Evolutionary conservation across 1,139 yeast genomes (phyloP), one percentile per base, ranked within the genome.

Genomic region (Hyphopichia pseudoburtonii): DNA sequence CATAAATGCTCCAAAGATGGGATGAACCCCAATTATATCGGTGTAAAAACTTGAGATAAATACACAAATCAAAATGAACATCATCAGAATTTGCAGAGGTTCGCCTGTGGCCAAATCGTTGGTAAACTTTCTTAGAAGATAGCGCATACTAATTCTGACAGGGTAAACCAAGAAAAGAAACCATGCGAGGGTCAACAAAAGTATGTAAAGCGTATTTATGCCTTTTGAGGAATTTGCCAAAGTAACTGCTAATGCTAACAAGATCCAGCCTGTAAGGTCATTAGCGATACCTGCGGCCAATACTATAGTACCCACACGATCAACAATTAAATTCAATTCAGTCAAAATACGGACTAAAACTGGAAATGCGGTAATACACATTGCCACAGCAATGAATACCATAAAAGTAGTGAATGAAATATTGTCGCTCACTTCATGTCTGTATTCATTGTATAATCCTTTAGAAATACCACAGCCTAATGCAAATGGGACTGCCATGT

Each of bases 351-450:
- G 78, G 1, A 87, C 90, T 46, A 86, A 64, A 6, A 86, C 95
- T 0, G 95, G 95, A 59, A 86, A 81, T 0, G 94, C 95, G 1
- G 95, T 86, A 46, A 86, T 83, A 45, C 90, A 79, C 67, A 84
- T 72, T 2, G 95, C 90, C 15, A 83, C 88, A 3, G 90, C 89
- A 35, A 84, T 80, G 46, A 84, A 85, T 12, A 83, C 83, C 80
- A 82, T 78, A 48, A 74, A 84, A 0, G 87, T 82, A n/a, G 88
- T 80, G 53, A 82, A 84, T 39, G 77, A 64, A 30, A 80, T 68
- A 7, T 46, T 47, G 14, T 57, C 69, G 19, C 41, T 48, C 5
- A 27, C 11, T 19, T 57, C 48, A 16, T 53, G 57, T 30, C 66
- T 57, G 53, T 82, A 84, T 24, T 76, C 68, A 26, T 80, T 63